Conservation (phyloP, 352 stramenopile species). For the Blastocystis sp. region DNA sequence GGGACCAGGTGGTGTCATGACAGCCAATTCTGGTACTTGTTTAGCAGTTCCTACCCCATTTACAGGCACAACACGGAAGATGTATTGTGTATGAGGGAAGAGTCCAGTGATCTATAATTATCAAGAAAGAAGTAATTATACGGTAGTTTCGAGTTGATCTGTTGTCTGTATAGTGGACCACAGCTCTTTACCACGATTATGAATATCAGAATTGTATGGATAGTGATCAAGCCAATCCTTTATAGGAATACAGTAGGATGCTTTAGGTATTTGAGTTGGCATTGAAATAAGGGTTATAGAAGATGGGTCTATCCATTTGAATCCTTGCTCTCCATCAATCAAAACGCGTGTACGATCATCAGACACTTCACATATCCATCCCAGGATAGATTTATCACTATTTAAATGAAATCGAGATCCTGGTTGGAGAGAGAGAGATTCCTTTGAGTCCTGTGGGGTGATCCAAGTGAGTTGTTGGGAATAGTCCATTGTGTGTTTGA, state of each 20-base stretch:
- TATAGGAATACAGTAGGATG: neutral
- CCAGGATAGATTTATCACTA: neutral
- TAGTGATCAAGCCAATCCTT: neutral
- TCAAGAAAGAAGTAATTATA: neutral
- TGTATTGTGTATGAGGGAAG: constrained; percentile 12
- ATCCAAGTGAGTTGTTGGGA: neutral
- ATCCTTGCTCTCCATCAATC: neutral
- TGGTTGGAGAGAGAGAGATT: neutral
- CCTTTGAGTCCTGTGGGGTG: neutral
- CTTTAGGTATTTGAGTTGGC: neutral
- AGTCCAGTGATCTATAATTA: constrained; percentile 27
- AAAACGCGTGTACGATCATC: neutral
- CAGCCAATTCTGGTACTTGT: neutral
- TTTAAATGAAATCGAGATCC: neutral
- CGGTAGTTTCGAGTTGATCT: neutral
- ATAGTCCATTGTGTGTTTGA: neutral
- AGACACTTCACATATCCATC: neutral
- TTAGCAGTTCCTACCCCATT: neutral
- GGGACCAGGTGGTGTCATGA: constrained; percentile 1
- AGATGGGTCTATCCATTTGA: neutral
- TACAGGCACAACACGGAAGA: constrained; percentile 26
- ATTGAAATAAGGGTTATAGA: neutral
- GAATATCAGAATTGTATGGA: neutral
- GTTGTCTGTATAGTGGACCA: neutral
- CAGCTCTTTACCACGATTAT: neutral